phyloP scores from a whole-genome alignment of 768 basidiomycete species.

The Podaxis mareebaensis region DNA sequence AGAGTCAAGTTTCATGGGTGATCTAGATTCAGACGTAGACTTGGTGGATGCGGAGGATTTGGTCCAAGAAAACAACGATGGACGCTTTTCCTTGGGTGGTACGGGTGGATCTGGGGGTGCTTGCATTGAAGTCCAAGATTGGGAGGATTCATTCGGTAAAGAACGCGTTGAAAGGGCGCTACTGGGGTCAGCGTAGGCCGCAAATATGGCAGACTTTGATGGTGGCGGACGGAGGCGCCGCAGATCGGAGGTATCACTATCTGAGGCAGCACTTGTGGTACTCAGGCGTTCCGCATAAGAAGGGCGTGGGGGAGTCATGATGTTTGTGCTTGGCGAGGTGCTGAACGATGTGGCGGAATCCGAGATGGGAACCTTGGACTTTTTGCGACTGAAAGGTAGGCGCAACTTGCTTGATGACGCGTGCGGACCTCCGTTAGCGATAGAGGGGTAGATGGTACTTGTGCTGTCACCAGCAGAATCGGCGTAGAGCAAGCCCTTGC shows the following conservation, averaged over 20 bases:
- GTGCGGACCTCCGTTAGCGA: slow-evolving; percentile 23
- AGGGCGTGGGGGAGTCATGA: slow-evolving; percentile 32
- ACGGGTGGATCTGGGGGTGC: slow-evolving; percentile 32
- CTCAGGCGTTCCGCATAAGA: slow-evolving; percentile 32
- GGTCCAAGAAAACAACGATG: slow-evolving; percentile 34
- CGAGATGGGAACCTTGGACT: slow-evolving; percentile 25
- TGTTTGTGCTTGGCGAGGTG: slow-evolving; percentile 7
- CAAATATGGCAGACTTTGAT: slow-evolving; percentile 64
- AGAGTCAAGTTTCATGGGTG: slow-evolving; percentile 23
- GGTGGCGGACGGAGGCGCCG: slow-evolving; percentile 57
- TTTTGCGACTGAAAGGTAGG: slow-evolving; percentile 41
- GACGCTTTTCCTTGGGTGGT: slow-evolving; percentile 26
- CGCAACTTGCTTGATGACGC: slow-evolving; percentile 33
- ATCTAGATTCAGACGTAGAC: slow-evolving; percentile 23
- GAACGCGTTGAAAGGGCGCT: slow-evolving; percentile 63
- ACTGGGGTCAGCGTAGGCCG: slow-evolving; percentile 52
- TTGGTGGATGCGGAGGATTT: slow-evolving; percentile 33
- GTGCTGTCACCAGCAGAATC: slow-evolving; percentile 23
- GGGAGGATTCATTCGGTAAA: slow-evolving; percentile 44
- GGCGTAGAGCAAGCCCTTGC: slow-evolving; percentile 26
- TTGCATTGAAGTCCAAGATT: slow-evolving; percentile 33
- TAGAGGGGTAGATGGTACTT: slow-evolving; percentile 24
- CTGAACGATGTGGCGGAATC: slow-evolving; percentile 13
- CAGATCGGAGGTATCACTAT: slow-evolving; percentile 40
- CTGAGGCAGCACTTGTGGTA: slow-evolving; percentile 42